These are phyloP conservation scores for Erythrobasidium hasegawianum DNA, from an alignment of 1,284 basidiomycete genomes.

Conservation along the genomic window DNA sequence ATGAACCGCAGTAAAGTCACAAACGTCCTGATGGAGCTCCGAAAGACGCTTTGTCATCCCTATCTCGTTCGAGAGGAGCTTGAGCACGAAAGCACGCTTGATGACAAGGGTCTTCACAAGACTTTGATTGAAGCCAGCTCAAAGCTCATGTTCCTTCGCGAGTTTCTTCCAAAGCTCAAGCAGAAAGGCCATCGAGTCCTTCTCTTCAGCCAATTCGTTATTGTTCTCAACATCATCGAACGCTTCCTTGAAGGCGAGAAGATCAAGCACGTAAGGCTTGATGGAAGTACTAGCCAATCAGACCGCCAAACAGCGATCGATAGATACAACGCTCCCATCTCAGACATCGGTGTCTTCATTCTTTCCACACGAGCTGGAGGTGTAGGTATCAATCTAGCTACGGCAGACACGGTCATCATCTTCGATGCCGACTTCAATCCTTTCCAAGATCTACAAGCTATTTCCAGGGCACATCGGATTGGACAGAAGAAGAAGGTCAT, in stretches of 20 bases:
- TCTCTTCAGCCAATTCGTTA: slow-evolving; percentile 47
- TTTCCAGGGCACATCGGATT: slow-evolving; percentile 50
- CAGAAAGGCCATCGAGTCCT: slow-evolving; percentile 47
- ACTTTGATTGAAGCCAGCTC: slow-evolving; percentile 78
- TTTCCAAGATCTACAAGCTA: slow-evolving; percentile 50
- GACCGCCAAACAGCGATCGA: slow-evolving; percentile 60
- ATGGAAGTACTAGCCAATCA: slow-evolving; percentile 33
- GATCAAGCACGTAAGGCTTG: slow-evolving; percentile 47
- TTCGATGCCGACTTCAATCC: slow-evolving; percentile 50
- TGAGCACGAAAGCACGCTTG: slow-evolving; percentile 63
- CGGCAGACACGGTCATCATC: slow-evolving; percentile 85
- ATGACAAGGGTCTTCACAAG: slow-evolving; percentile 63
- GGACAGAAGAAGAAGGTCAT: slow-evolving; percentile 51
- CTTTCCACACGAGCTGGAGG: slow-evolving; percentile 49
- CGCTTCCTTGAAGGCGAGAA: slow-evolving; percentile 46
- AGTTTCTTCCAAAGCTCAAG: slow-evolving; percentile 48
- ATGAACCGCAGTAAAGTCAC: slow-evolving; percentile 52
- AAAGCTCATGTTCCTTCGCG: slow-evolving; percentile 55
- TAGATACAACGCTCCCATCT: slow-evolving; percentile 79
- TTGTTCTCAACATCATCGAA: slow-evolving; percentile 49
- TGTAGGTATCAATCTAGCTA: slow-evolving; percentile 50
- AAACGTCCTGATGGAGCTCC: slow-evolving; percentile 77
- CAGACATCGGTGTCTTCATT: slow-evolving; percentile 55
- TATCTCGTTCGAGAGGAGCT: slow-evolving; percentile 79
- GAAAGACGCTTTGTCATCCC: slow-evolving; percentile 67